phyloP scores from a whole-genome alignment of 2,329 filamentous ascomycete species.

The Ophiobolus disseminans region DNA sequence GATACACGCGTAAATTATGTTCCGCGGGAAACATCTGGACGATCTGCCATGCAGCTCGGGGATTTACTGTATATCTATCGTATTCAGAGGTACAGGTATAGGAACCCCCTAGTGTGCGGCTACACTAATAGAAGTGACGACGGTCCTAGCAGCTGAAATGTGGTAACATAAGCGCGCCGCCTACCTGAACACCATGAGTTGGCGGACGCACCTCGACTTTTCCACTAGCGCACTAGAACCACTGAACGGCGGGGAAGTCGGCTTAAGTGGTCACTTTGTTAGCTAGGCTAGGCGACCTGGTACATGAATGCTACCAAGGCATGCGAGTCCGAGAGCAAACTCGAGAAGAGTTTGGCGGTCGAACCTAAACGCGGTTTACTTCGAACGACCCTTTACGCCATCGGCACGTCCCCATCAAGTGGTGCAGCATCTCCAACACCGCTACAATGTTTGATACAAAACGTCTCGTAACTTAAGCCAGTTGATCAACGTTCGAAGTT shows the following conservation, averaged over 20 bases:
- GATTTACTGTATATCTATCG: conserved; percentile 42
- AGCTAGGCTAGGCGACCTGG: conserved; percentile 37
- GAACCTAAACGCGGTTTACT: too few species aligned
- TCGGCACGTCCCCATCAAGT: too few species aligned
- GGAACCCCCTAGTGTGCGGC: conserved; percentile 35
- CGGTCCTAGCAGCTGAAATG: conserved; percentile 41
- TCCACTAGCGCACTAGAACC: conserved; percentile 42
- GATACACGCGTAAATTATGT: conserved; percentile 27
- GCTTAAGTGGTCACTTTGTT: conserved; percentile 34
- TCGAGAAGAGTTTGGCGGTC: too few species aligned
- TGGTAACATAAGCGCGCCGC: conserved; percentile 41
- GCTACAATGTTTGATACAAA: conserved; percentile 10
- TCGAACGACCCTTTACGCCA: too few species aligned
- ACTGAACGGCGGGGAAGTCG: conserved; percentile 45
- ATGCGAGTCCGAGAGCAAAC: conserved; percentile 27
- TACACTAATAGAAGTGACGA: conserved; percentile 37
- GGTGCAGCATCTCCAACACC: too few species aligned
- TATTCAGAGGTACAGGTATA: conserved; percentile 29
- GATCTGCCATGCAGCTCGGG: conserved; percentile 40
- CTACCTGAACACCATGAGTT: conserved; percentile 39
- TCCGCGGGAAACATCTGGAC: conserved; percentile 30
- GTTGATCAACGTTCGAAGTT: conserved; percentile 21
- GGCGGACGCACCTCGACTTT: conserved; percentile 42
- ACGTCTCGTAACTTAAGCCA: conserved; percentile 17
- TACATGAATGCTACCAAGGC: conserved; percentile 31